Conservation (phyloP, 129 eudicot species). For the Tagetes erecta region DNA sequence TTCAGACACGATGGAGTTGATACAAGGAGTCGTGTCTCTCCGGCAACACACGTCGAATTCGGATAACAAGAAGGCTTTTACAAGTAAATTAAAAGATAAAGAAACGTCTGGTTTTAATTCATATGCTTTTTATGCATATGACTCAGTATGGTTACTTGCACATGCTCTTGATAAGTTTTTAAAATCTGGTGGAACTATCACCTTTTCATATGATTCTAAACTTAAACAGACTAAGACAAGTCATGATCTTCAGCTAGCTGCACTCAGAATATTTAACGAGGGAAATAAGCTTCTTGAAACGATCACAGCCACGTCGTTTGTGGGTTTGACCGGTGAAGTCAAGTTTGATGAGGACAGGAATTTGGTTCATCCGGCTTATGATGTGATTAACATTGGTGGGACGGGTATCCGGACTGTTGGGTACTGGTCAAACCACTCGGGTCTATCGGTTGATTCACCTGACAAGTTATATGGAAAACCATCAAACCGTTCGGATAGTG, state of each 20-base stretch:
- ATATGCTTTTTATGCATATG: slow-evolving; percentile 87
- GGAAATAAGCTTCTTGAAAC: slow-evolving; percentile 59
- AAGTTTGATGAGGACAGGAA: slow-evolving; percentile 65
- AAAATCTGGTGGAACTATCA: slow-evolving; percentile 44
- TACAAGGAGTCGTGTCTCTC: slow-evolving; percentile 79
- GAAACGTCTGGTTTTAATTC: slow-evolving; percentile 55
- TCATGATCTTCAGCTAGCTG: slow-evolving; percentile 46
- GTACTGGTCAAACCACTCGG: slow-evolving; percentile 87
- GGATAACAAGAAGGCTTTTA: slow-evolving; percentile 41
- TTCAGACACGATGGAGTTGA: slow-evolving; percentile 45
- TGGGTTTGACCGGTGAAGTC: slow-evolving; percentile 70
- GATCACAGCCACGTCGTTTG: slow-evolving; percentile 48
- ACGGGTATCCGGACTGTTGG: slow-evolving; percentile 66
- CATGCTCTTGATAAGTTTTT: slow-evolving; percentile 69
- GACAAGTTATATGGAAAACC: slow-evolving; percentile 60
- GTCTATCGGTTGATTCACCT: slow-evolving; percentile 66
- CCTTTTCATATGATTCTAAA: slow-evolving; percentile 64
- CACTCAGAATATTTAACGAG: slow-evolving; percentile 61
- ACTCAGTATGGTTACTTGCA: slow-evolving; percentile 88
- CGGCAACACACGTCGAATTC: slow-evolving; percentile 76
- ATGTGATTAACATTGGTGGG: slow-evolving; percentile 74
- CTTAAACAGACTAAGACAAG: slow-evolving; percentile 42
- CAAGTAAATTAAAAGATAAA: slow-evolving; percentile 51
- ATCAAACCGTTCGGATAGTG: slow-evolving; percentile 42
- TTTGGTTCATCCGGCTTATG: slow-evolving; percentile 70